These are phyloP conservation scores for Ophiostoma piceae DNA, from an alignment of 2,329 filamentous ascomycete species.

Conservation along the genomic window DNA sequence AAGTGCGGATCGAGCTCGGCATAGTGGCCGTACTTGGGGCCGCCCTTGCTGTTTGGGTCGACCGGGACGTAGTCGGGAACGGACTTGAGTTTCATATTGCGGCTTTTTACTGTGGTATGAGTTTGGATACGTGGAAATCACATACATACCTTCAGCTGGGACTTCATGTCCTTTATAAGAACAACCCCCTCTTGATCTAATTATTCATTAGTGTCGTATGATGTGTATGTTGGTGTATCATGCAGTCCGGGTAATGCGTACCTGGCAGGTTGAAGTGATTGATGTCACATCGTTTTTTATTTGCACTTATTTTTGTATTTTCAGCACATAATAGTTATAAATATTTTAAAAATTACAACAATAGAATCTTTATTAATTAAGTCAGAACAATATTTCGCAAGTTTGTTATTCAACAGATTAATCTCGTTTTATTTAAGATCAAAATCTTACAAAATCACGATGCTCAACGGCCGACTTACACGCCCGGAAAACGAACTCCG, in stretches of 20 bases:
- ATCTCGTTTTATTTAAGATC: too few relatives aligned
- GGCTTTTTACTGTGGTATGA: too few relatives aligned
- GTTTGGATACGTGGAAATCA: neutral
- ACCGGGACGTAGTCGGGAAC: conserved; percentile 31
- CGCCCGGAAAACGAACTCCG: neutral
- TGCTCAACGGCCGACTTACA: neutral
- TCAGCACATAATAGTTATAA: too few relatives aligned
- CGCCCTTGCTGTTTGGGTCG: conserved; percentile 34
- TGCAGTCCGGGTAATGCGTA: neutral
- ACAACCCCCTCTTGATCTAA: neutral
- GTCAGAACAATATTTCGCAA: too few relatives aligned
- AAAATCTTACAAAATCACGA: too few relatives aligned
- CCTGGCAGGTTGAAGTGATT: neutral
- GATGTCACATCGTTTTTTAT: too few relatives aligned
- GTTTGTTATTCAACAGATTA: too few relatives aligned
- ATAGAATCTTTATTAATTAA: too few relatives aligned
- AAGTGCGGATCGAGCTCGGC: conserved; percentile 35
- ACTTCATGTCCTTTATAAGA: neutral
- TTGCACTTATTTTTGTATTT: too few relatives aligned
- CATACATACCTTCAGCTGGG: neutral
- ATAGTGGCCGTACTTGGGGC: conserved; percentile 36
- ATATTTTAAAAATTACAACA: too few relatives aligned
- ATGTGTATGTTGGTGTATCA: neutral
- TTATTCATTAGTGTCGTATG: neutral
- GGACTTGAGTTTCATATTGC: conserved; percentile 27